Percentiles rank a stretch among this genome's conserved stretches.
Evolutionary conservation across 1,284 basidiomycete genomes (phyloP).

Genomic region (Xerocomus amazonicus): DNA sequence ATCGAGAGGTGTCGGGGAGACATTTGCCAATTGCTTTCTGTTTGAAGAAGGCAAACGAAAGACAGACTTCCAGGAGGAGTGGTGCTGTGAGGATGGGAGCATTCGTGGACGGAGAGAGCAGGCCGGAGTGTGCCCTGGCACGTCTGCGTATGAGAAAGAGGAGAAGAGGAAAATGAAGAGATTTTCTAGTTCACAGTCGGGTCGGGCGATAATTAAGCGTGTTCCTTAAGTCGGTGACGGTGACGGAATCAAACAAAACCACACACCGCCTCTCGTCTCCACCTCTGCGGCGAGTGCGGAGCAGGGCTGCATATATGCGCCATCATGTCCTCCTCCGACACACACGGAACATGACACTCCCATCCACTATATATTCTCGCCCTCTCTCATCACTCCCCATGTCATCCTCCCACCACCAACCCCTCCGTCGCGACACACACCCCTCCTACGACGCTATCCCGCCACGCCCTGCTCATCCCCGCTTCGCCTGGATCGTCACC

Average conservation of each 20-base stretch:
- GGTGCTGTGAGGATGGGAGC: conserved; percentile 16
- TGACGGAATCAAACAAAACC: conserved; percentile 1
- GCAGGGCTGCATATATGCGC: too few relatives aligned
- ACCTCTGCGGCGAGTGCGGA: conserved; percentile 16
- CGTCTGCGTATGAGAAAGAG: background rate
- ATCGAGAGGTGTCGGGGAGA: conserved; percentile 18
- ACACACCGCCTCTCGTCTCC: background rate
- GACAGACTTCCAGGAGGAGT: conserved; percentile 31
- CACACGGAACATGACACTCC: conserved; percentile 32
- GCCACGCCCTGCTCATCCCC: conserved; percentile 27
- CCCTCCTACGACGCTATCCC: conserved; percentile 22
- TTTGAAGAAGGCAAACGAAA: conserved; percentile 34
- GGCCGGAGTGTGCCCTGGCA: background rate
- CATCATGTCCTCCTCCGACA: conserved; percentile 17
- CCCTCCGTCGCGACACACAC: conserved; percentile 19
- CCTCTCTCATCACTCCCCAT: conserved; percentile 17
- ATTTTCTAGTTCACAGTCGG: background rate
- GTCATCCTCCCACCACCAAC: conserved; percentile 23
- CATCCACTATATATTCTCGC: background rate
- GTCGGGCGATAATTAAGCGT: background rate
- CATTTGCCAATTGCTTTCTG: conserved; percentile 26
- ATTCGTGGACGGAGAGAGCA: conserved; percentile 22
- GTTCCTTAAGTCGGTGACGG: background rate
- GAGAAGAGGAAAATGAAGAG: background rate
- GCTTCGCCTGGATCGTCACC: conserved; percentile 66